These are phyloP conservation scores for Xanthoconium stramineum DNA, from an alignment of 768 basidiomycete genomes.

Conservation along the genomic window DNA sequence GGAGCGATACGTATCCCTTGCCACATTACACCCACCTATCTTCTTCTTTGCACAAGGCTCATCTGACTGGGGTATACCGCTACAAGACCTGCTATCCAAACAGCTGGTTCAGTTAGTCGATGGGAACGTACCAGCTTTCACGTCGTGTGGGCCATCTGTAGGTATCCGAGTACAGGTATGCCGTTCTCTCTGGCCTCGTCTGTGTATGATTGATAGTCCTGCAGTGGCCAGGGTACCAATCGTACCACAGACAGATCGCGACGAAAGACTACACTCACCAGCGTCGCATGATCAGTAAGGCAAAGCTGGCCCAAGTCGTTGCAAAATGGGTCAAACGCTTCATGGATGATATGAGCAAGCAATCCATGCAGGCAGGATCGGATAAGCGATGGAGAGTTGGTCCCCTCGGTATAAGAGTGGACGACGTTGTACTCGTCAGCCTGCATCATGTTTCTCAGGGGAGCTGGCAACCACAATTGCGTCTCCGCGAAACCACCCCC, in stretches of 20 bases:
- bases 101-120: conserved; percentile 47
- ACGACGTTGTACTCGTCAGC: conserved; percentile 52
- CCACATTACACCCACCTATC: conserved; percentile 55
- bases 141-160: conserved; percentile 65
- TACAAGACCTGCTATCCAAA: conserved; percentile 55
- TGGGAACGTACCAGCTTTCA: conserved; percentile 60
- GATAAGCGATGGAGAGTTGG: conserved; percentile 18
- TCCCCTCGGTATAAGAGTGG: background rate
- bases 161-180: conserved; percentile 65
- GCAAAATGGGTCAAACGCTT: conserved; percentile 52
- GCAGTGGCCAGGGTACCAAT: conserved; percentile 74
- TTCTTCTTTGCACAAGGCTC: conserved; percentile 54
- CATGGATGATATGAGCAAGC: conserved; percentile 3
- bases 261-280: conserved; percentile 68
- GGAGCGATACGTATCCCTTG: conserved; percentile 67
- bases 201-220: background rate
- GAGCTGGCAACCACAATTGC: conserved; percentile 73
- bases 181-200: background rate
- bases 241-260: conserved; percentile 67
- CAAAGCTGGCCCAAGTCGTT: conserved; percentile 67
- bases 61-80: conserved; percentile 54
- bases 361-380: conserved; percentile 4
- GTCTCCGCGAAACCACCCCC: conserved; percentile 33
- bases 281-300: conserved; percentile 63
- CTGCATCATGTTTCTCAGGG: conserved; percentile 78